Conservation (phyloP, 1,284 basidiomycete species). For the Leccinum griseonigrum region DNA sequence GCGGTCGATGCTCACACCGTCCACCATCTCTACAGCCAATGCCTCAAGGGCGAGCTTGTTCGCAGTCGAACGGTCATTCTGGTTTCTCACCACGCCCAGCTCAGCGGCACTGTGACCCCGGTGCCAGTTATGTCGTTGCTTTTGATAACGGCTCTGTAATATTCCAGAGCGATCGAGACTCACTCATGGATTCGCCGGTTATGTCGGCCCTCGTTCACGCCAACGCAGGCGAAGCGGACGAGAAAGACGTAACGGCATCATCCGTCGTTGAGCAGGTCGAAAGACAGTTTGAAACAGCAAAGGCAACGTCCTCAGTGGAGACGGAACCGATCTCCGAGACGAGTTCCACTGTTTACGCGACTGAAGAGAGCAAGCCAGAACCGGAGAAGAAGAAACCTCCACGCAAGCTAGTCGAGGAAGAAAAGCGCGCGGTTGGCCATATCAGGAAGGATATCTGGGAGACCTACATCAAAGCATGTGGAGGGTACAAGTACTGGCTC, state of each 20-base stretch:
- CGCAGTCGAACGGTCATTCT: conserved; percentile 78
- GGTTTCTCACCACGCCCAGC: conserved; percentile 86
- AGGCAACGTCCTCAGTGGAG: conserved; percentile 14
- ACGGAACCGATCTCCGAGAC: conserved; percentile 45
- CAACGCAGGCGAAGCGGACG: conserved; percentile 37
- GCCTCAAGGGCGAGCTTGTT: conserved; percentile 84
- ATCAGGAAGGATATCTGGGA: conserved; percentile 80
- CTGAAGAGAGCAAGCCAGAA: conserved; percentile 32
- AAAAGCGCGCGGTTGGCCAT: conserved; percentile 82
- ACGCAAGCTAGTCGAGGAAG: conserved; percentile 88
- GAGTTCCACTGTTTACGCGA: conserved; percentile 44
- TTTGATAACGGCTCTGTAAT: conserved; percentile 85
- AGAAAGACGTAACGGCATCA: conserved; percentile 24
- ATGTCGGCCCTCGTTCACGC: conserved; percentile 70
- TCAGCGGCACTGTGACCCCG: conserved; percentile 74
- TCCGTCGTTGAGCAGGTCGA: conserved; percentile 13
- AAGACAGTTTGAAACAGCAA: conserved; percentile 4
- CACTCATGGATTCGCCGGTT: conserved; percentile 66
- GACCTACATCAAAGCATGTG: conserved; percentile 75
- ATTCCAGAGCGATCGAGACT: conserved; percentile 67
- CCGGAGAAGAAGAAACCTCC: conserved; percentile 64
- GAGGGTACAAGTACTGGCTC: conserved; percentile 66
- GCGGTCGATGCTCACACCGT: conserved; percentile 87
- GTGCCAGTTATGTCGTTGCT: conserved; percentile 72
- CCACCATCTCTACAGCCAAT: conserved; percentile 78